These are phyloP conservation scores for Iberis pinnata DNA, from an alignment of 345 rosid species.

Conservation along the genomic window DNA sequence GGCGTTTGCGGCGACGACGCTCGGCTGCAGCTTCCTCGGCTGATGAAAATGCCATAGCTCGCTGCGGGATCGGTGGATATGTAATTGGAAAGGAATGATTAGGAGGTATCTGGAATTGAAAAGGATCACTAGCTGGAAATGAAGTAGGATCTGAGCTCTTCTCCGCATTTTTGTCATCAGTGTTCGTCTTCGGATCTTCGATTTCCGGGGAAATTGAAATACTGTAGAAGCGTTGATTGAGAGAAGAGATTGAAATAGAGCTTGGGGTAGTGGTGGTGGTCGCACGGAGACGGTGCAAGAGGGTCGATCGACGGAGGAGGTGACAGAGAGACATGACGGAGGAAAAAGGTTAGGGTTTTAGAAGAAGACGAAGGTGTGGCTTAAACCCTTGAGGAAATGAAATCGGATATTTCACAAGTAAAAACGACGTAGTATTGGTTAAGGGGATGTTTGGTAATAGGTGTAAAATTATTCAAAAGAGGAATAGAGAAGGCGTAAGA, in stretches of 20 bases:
- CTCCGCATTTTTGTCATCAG: not conserved
- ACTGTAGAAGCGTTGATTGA: constrained; percentile 28
- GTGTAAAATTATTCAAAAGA: not conserved
- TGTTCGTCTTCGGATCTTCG: constrained; percentile 7
- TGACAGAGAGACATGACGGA: constrained; percentile 46
- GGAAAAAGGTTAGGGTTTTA: constrained; percentile 19
- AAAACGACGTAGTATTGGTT: not conserved
- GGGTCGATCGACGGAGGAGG: constrained; percentile 41
- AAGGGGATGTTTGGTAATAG: not conserved
- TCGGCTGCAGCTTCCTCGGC: constrained; percentile 97
- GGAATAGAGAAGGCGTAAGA: constrained; percentile 36
- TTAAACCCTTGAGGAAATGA: not conserved
- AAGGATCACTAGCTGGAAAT: constrained; percentile 1
- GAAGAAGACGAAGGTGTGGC: not conserved
- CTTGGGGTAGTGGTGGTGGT: not conserved
- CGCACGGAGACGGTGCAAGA: constrained; percentile 4
- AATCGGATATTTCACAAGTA: not conserved
- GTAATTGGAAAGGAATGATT: constrained; percentile 10
- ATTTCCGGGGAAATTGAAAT: constrained; percentile 16
- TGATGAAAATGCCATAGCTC: constrained; percentile 65
- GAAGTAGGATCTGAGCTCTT: constrained; percentile 8
- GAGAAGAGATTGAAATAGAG: constrained; percentile 8
- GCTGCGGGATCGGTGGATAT: constrained; percentile 26
- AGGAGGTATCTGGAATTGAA: constrained; percentile 22
- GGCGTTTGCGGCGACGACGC: constrained; percentile 84